Evolutionary conservation across 1,284 basidiomycete genomes (phyloP), one percentile per base, ranked within the genome.

Genomic region (Stereum hirsutum): DNA sequence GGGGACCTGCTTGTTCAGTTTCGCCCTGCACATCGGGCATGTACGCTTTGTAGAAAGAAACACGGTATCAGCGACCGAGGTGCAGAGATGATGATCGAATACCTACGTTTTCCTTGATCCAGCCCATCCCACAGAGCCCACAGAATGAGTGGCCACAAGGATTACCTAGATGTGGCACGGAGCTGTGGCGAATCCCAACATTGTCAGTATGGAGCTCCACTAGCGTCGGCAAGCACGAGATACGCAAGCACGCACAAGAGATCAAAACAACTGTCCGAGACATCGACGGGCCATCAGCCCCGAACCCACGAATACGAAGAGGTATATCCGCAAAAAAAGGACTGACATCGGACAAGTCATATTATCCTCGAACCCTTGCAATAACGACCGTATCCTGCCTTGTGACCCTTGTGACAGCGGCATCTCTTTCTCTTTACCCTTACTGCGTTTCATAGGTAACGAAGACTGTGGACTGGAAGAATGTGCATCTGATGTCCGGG

Each of bases 61-160:
- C 14, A 24, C 19, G 24, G 27, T n/a, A 17, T 28, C n/a, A n/a
- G n/a, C n/a, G n/a, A n/a, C 20, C 27, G 23, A 11, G 23, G 23
- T 38, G 17, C 21, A 7, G 11, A 38, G 20, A 26, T 7, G 14
- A 31, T 27, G 34, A n/a, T 20, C 12, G 11, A 32, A 23, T 10
- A 46, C 54, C 15, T 39, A 60, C 59, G 34, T 47, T 52, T 40
- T 55, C 51, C 34, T 45, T 43, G 14, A 63, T 51, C 60, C 60
- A 63, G 8, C 47, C 36, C 33, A 52, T 47, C 5, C 56, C 56
- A 41, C 62, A 64, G 5, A 57, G 53, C 3, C 57, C 61, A 35
- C 62, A 64, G 40, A 52, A 56, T 5, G 56, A 56, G 44, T 64
- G 62, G 4, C 62, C 62, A 43, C 62, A 64, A 3, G 62, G 61